Percentiles rank a stretch among this genome's conserved stretches.
Conservation (phyloP, 805 yeast genomes). For the Ogataea dorogensis region DNA sequence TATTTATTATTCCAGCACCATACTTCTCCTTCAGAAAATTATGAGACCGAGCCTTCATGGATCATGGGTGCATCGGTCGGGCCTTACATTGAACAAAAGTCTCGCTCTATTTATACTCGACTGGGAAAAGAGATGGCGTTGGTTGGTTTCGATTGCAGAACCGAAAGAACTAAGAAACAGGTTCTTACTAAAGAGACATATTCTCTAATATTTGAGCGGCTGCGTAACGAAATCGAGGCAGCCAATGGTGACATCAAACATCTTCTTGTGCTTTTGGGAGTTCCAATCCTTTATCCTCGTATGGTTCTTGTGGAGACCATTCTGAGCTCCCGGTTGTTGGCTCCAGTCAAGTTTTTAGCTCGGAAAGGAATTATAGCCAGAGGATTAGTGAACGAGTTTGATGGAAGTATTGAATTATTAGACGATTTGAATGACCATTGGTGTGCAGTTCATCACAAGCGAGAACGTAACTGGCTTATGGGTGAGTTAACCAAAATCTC, state of each 20-base stretch:
- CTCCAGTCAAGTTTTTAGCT: slow-evolving; percentile 63
- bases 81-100: slow-evolving; percentile 62
- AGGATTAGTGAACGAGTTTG: slow-evolving; percentile 87
- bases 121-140: slow-evolving; percentile 73
- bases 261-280: slow-evolving; percentile 80
- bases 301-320: slow-evolving; percentile 86
- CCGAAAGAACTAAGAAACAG: slow-evolving; percentile 70
- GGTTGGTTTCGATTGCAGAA: slow-evolving; percentile 87
- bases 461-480: slow-evolving; percentile 74
- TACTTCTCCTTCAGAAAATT: slow-evolving; percentile 45
- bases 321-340: slow-evolving; percentile 58
- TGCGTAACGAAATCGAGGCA: slow-evolving; percentile 50
- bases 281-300: slow-evolving; percentile 93
- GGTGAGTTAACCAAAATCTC: slow-evolving; percentile 65
- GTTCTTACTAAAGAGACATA: slow-evolving; percentile 60
- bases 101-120: slow-evolving; percentile 69
- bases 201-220: slow-evolving; percentile 54
- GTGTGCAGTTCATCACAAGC: slow-evolving; percentile 87
- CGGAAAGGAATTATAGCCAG: slow-evolving; percentile 59
- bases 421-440: slow-evolving; percentile 96
- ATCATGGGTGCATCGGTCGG: slow-evolving; percentile 57
- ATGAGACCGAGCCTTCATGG: slow-evolving; percentile 54
- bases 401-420: slow-evolving; percentile 84
- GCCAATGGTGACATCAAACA: slow-evolving; percentile 65
- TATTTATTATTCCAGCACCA: slow-evolving; percentile 94